These are phyloP conservation scores for Salicornia ramosissima DNA, from an alignment of 148 eudicot genomes.

Conservation along the genomic window DNA sequence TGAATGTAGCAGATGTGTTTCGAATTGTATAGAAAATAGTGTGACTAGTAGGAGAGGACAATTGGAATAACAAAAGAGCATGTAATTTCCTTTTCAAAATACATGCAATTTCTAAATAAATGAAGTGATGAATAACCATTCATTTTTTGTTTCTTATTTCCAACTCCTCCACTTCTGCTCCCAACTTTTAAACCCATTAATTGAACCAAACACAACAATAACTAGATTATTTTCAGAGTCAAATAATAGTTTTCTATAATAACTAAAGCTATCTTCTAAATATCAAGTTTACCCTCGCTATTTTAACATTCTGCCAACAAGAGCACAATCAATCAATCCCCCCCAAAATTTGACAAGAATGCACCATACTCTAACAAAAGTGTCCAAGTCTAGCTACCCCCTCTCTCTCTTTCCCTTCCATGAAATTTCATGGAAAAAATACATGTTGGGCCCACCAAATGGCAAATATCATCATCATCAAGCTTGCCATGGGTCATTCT, in stretches of 20 bases:
- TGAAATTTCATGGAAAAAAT: neutral
- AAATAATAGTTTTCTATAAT: neutral
- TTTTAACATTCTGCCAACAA: neutral
- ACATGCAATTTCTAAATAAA: too few species aligned
- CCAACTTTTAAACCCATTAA: too few species aligned
- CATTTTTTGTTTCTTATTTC: too few species aligned
- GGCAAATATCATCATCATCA: slow-evolving; percentile 23
- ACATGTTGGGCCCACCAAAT: neutral
- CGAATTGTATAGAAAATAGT: too few species aligned
- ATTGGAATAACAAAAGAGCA: too few species aligned
- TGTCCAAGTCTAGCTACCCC: neutral
- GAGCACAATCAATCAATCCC: neutral
- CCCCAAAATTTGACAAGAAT: neutral
- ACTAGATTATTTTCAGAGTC: too few species aligned
- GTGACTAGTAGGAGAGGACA: too few species aligned
- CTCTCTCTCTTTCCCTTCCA: neutral
- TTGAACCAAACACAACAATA: too few species aligned
- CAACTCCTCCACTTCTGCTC: too few species aligned
- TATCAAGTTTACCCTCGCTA: neutral
- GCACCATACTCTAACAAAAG: neutral
- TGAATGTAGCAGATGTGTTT: too few species aligned
- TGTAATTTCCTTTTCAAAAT: too few species aligned
- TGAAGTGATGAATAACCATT: too few species aligned
- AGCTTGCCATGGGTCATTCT: slow-evolving; percentile 83
- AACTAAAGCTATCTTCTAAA: neutral